Evolutionary conservation across 2,329 filamentous ascomycete species (phyloP).

Genomic region (Clarireedia paspali): DNA sequence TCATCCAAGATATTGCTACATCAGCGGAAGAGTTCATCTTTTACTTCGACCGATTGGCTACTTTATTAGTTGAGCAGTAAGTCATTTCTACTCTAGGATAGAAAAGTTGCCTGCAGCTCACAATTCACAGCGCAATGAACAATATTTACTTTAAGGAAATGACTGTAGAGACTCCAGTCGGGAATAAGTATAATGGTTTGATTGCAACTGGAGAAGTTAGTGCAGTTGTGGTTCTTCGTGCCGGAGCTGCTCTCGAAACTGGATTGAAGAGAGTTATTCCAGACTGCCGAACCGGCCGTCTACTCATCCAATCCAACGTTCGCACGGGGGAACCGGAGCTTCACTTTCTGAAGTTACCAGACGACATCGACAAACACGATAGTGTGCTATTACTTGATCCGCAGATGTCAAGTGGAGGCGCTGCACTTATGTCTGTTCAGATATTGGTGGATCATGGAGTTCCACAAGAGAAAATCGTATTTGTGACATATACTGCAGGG

Average conservation of each 20-base stretch:
- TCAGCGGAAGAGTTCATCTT: conserved; percentile 89
- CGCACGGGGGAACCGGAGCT: conserved; percentile 85
- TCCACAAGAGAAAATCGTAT: conserved; percentile 72
- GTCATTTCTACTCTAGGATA: conserved; percentile 21
- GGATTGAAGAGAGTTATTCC: conserved; percentile 86
- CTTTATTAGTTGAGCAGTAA: conserved; percentile 74
- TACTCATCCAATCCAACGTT: conserved; percentile 85
- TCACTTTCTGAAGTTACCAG: conserved; percentile 77
- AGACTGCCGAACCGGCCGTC: conserved; percentile 79
- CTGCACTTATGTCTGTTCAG: conserved; percentile 85
- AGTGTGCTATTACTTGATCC: conserved; percentile 83
- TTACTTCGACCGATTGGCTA: conserved; percentile 85
- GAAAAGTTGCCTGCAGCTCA: conserved; percentile 7
- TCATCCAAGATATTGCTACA: conserved; percentile 74
- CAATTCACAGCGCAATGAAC: conserved; percentile 58
- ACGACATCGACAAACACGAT: conserved; percentile 65
- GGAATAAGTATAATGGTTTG: conserved; percentile 64
- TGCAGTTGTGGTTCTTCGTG: conserved; percentile 81
- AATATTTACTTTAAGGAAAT: conserved; percentile 61
- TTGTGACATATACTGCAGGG: conserved; percentile 88
- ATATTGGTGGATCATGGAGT: conserved; percentile 95
- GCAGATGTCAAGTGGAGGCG: conserved; percentile 88
- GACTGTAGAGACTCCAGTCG: conserved; percentile 63
- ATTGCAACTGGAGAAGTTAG: conserved; percentile 65
- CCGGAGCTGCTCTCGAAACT: conserved; percentile 80